phyloP scores from a whole-genome alignment of 2,329 filamentous ascomycete species.

The Venturia asperata region DNA sequence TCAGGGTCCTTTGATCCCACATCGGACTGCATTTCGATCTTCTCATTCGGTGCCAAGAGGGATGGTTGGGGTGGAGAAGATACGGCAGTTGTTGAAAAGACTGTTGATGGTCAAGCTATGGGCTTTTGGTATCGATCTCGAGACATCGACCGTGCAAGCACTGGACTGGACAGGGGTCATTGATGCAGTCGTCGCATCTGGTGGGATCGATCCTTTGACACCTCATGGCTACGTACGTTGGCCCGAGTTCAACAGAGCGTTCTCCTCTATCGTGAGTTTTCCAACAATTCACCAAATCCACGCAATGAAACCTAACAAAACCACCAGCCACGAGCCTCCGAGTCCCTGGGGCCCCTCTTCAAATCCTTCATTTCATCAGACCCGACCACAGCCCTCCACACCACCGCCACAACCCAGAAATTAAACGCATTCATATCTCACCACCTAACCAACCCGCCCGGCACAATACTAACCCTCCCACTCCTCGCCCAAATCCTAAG shows the following conservation, averaged over 20 bases:
- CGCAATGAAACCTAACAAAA: background rate
- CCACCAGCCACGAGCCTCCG: background rate
- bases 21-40: constrained; percentile 1
- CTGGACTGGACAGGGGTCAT: background rate
- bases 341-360: background rate
- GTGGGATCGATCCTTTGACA: background rate
- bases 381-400: background rate
- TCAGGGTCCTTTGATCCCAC: background rate
- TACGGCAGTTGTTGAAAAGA: background rate
- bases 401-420: background rate
- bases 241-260: background rate
- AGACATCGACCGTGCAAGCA: background rate
- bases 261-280: background rate
- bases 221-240: background rate
- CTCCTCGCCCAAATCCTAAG: constrained; percentile 1
- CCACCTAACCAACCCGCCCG: background rate
- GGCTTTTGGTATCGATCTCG: background rate
- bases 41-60: background rate
- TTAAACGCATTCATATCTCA: background rate
- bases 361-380: background rate
- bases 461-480: background rate
- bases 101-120: background rate
- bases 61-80: background rate
- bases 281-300: background rate
- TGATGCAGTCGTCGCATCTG: background rate